Evolutionary conservation across 495 filamentous ascomycete genomes (phyloP), one percentile per base, ranked within the genome.

Genomic region (Acidiella bohemica): DNA sequence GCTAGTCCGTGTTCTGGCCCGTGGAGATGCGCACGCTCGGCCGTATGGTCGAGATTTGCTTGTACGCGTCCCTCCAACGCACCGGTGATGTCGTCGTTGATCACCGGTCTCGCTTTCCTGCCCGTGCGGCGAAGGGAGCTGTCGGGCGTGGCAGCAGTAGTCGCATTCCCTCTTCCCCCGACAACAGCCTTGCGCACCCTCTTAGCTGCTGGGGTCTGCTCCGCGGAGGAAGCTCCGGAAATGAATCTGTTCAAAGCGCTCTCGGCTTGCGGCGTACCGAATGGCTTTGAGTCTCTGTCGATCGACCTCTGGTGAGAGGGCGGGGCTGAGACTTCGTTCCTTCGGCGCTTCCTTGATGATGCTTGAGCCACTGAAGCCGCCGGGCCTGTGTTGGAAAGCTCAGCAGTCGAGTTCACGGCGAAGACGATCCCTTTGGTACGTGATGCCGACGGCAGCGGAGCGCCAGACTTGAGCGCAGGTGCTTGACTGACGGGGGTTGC

Each of bases 11-110:
- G n/a, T n/a, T n/a, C n/a, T n/a, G n/a, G n/a, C n/a, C n/a, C n/a
- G n/a, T n/a, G n/a, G n/a, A n/a, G n/a, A n/a, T n/a, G n/a, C 20
- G 6, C 19, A 6, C 24, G 30, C 36, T 39, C 9, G 24, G 22
- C 36, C 36, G 24, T 9, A 39, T n/a, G n/a, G n/a, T n/a, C n/a
- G n/a, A n/a, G 19, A 37, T 22, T 11, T 9, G 11, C 22, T 37
- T 26, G 20, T 37, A 24, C 34, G 34, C 34, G 3, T 37, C 34
- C 19, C 34, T n/a, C 34, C 34, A 37, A 22, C 26, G 34, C 20
- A 20, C 34, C 19, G 32, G 13, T 19, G 18, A 19, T 12, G 13
- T 17, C 32, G 13, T 34, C 16, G 32, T n/a, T n/a, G n/a, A n/a
- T n/a, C n/a, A n/a, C n/a, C n/a, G 28, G n/a, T 12, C 18, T 4